phyloP scores from a whole-genome alignment of 73 alveolate genomes.

The Tetrahymena thermophila region DNA sequence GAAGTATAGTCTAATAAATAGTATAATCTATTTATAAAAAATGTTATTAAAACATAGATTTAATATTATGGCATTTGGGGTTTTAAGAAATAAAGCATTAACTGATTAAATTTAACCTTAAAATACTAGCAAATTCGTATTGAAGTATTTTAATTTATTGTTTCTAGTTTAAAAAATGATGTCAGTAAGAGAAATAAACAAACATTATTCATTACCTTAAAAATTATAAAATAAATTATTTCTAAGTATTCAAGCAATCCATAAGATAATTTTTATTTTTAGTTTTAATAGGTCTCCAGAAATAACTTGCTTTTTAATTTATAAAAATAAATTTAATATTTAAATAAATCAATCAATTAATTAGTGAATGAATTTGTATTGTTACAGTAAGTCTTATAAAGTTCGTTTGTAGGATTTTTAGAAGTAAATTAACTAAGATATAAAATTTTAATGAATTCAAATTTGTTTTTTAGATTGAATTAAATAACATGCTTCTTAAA shows the following conservation, averaged over 20 bases:
- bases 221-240: not conserved
- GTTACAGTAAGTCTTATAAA: no score
- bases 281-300: not conserved
- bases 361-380: no score
- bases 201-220: not conserved
- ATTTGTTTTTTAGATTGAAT: no score
- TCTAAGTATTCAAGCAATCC: not conserved
- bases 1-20: not conserved
- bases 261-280: not conserved
- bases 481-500: no score
- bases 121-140: not conserved
- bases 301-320: not conserved
- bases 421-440: no score
- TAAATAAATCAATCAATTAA: not conserved
- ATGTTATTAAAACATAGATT: no score
- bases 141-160: no score
- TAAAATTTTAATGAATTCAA: no score
- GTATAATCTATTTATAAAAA: not conserved
- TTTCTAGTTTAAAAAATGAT: not conserved
- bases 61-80: no score
- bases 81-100: no score
- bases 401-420: no score
- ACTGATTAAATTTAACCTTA: not conserved
- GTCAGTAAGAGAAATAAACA: not conserved
- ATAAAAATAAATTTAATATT: not conserved